Base-by-base conservation (phyloP, 176 grass and related monocot species). In the Triticum turgidum region DNA sequence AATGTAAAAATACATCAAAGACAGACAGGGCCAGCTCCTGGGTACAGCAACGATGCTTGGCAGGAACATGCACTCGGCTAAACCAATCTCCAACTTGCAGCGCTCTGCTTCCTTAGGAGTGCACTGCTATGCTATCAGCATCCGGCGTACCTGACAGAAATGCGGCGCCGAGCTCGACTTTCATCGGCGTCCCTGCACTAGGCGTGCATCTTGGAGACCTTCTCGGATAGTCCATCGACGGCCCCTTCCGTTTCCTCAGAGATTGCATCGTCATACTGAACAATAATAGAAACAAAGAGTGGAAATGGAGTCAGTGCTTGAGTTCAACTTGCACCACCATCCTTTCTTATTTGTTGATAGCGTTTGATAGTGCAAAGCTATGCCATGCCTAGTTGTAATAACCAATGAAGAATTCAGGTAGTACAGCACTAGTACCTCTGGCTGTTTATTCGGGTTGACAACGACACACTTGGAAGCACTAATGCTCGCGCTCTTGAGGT, bases 401-500 rank as follows among this genome's bases (percentile, higher is more conserved):
- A 77, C 14, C 27, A 66, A 20, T 11, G 59, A 81, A 58, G 83
- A 75, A 76, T 38, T 88, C 30, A 88, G 70, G 58, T 21, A 61
- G n/a, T 9, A 84, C 33, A 27, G 12, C 49, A 89, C 12, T 73
- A 84, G 79, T 88, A 99, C 97, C 91, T 99, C 92, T 81, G 33
- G 79, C 33, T 94, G 54, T 49, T 80, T 90, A 84, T 86, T 90
- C 39, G 77, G 86, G 70, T 92, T 80, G 21, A 94, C 89, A 79
- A 76, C 74, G 11, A 98, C 88, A 65, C 97, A 99, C 58, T 99
- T 94, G 9, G 97, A 96, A 69, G 97, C 97, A 74, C 97, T 99
- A 69, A 98, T 98, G 79, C 94, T 98, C 15, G 93, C 94, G 51
- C 97, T 99, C 90, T 99, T 99, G 87, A 94, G 75, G 69, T 92